phyloP scores from a whole-genome alignment of 2,329 filamentous ascomycete genomes.

The Aspergillus jensenii region DNA sequence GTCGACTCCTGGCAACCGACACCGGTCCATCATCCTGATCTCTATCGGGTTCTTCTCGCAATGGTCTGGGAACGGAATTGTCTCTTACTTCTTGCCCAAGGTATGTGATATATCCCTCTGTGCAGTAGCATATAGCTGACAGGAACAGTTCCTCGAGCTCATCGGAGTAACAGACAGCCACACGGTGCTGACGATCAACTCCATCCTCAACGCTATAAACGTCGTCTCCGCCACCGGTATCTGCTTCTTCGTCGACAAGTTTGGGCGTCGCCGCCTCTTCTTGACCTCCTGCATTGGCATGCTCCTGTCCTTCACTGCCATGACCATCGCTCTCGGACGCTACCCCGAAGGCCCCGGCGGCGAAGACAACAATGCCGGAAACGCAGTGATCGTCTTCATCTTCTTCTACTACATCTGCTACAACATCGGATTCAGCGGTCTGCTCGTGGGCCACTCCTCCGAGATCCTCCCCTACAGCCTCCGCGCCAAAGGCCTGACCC shows the following conservation, averaged over 20 bases:
- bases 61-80: slow-evolving; percentile 54
- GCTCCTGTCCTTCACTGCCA: slow-evolving; percentile 44
- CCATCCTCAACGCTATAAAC: slow-evolving; percentile 42
- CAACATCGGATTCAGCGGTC: slow-evolving; percentile 16
- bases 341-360: slow-evolving; percentile 30
- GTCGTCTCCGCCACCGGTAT: slow-evolving; percentile 36
- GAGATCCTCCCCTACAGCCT: slow-evolving; percentile 53
- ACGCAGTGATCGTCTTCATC: slow-evolving; percentile 31
- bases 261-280: slow-evolving; percentile 47
- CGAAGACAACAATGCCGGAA: slow-evolving; percentile 18
- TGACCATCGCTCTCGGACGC: slow-evolving; percentile 42
- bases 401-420: slow-evolving; percentile 46
- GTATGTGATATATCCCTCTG: slow-evolving; percentile 15
- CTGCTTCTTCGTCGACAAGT: slow-evolving; percentile 42
- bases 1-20: slow-evolving; percentile 53
- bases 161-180: slow-evolving; percentile 39
- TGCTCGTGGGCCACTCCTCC: slow-evolving; percentile 43
- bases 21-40: slow-evolving; percentile 54
- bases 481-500: slow-evolving; percentile 48
- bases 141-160: slow-evolving; percentile 24
- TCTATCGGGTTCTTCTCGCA: slow-evolving; percentile 58
- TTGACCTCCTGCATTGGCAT: slow-evolving; percentile 44
- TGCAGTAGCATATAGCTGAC: not conserved
- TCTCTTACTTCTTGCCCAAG: slow-evolving; percentile 41
- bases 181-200: slow-evolving; percentile 43